Conservation (phyloP, 2,329 filamentous ascomycete genomes). For the Phaeosphaeria sp. region DNA sequence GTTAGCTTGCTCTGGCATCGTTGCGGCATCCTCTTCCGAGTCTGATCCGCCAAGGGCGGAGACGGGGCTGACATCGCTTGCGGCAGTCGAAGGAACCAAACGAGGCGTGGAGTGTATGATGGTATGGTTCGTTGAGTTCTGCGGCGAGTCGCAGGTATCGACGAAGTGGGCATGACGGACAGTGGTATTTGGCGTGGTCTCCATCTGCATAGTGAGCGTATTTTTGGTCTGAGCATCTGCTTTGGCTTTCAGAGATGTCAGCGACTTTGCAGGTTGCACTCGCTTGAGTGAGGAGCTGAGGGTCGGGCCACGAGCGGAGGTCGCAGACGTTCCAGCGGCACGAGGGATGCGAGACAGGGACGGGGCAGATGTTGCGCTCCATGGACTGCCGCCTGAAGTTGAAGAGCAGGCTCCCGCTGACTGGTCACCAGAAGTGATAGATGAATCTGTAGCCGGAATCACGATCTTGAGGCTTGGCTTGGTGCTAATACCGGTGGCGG, state of each 20-base stretch:
- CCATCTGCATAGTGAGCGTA: neutral
- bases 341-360: slow-evolving; percentile 38
- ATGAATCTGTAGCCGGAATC: slow-evolving; percentile 13
- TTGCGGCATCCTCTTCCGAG: neutral
- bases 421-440: slow-evolving; percentile 5
- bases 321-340: slow-evolving; percentile 8
- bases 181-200: slow-evolving; percentile 2
- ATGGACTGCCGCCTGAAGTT: slow-evolving; percentile 9
- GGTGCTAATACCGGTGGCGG: neutral
- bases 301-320: slow-evolving; percentile 9
- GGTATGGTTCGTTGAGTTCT: slow-evolving; percentile 11
- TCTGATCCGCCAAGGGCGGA: neutral
- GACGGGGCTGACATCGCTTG: neutral
- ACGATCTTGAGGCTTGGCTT: slow-evolving; percentile 28
- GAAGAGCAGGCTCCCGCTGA: slow-evolving; percentile 10
- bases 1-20: neutral
- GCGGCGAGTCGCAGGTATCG: slow-evolving; percentile 26
- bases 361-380: slow-evolving; percentile 9
- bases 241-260: slow-evolving; percentile 4
- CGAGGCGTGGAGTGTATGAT: neutral
- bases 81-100: neutral
- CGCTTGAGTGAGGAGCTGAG: slow-evolving; percentile 23
- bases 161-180: slow-evolving; percentile 30
- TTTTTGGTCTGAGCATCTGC: neutral
- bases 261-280: slow-evolving; percentile 19